Evolutionary conservation across 805 yeast genomes (phyloP).

Genomic region (Saccharomycopsis sp.): DNA sequence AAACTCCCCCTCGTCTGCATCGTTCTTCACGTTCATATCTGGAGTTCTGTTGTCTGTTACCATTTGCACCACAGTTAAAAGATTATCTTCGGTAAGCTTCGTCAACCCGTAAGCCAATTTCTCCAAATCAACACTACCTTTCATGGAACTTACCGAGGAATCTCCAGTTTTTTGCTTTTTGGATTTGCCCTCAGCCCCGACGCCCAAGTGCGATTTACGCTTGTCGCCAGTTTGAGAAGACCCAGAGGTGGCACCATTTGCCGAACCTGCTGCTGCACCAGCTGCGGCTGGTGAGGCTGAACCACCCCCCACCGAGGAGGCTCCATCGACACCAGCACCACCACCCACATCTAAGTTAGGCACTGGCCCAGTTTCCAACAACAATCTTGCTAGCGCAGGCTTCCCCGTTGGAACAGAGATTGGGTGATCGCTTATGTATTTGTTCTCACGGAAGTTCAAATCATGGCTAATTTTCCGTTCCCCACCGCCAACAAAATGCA

Average conservation of each 20-base stretch:
- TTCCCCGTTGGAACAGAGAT: slow-evolving; percentile 69
- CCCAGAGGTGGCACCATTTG: slow-evolving; percentile 16
- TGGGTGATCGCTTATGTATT: slow-evolving; percentile 68
- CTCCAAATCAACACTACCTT: slow-evolving; percentile 80
- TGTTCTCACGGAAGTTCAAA: slow-evolving; percentile 71
- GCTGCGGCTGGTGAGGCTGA: too few relatives aligned
- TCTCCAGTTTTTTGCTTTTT: slow-evolving; percentile 13
- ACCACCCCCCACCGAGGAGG: slow-evolving; percentile 23
- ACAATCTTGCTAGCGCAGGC: slow-evolving; percentile 59
- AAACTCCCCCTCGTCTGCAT: slow-evolving; percentile 94
- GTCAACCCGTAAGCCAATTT: slow-evolving; percentile 84
- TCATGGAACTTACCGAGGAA: slow-evolving; percentile 32
- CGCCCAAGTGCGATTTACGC: slow-evolving; percentile 28
- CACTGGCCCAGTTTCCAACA: slow-evolving; percentile 76
- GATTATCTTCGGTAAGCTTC: slow-evolving; percentile 82
- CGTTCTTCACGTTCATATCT: slow-evolving; percentile 93
- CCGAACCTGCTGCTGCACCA: too few relatives aligned
- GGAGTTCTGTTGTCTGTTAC: slow-evolving; percentile 91
- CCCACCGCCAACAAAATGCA: slow-evolving; percentile 79
- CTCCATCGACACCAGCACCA: slow-evolving; percentile 22
- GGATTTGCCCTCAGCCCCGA: slow-evolving; percentile 18
- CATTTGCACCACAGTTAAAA: slow-evolving; percentile 93
- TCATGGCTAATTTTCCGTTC: slow-evolving; percentile 84
- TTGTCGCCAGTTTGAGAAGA: slow-evolving; percentile 28
- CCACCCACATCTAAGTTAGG: slow-evolving; percentile 39